Percentiles rank a stretch among this genome's conserved stretches.
phyloP scores from a whole-genome alignment of 768 basidiomycete species.

The Mycena latifolia region DNA sequence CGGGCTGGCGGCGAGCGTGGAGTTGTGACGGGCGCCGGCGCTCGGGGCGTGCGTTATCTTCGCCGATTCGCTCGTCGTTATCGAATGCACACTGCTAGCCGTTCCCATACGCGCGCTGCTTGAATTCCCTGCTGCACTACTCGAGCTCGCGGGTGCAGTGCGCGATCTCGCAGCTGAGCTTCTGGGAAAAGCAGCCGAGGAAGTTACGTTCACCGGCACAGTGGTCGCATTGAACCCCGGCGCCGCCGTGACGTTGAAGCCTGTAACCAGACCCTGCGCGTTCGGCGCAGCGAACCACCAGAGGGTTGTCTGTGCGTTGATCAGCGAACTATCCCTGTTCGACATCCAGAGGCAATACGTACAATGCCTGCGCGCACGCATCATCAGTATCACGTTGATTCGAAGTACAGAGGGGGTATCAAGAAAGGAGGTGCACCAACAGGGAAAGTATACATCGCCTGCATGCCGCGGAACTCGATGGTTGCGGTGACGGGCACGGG shows the following conservation, averaged over 20 bases:
- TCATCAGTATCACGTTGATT: no score
- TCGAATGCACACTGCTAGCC: no score
- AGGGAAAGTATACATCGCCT: constrained; percentile 84
- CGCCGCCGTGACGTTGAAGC: constrained; percentile 7
- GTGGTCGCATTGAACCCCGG: neutral
- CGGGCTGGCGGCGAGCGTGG: no score
- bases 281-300: constrained; percentile 30
- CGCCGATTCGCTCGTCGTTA: no score
- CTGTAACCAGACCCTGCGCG: constrained; percentile 19
- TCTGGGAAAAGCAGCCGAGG: neutral
- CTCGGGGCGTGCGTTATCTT: no score
- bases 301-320: constrained; percentile 21
- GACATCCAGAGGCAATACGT: neutral
- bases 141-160: no score
- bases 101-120: no score
- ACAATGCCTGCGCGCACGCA: constrained; percentile 7
- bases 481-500: constrained; percentile 67
- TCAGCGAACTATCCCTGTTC: neutral
- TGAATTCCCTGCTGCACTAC: no score
- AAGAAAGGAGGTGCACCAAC: constrained; percentile 57
- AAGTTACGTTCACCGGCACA: no score
- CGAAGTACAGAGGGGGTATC: no score
- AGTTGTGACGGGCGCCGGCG: no score
- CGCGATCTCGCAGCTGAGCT: no score
- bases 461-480: constrained; percentile 74